Conservation (phyloP, 148 eudicot species). For the Dysphania ambrosioides region DNA sequence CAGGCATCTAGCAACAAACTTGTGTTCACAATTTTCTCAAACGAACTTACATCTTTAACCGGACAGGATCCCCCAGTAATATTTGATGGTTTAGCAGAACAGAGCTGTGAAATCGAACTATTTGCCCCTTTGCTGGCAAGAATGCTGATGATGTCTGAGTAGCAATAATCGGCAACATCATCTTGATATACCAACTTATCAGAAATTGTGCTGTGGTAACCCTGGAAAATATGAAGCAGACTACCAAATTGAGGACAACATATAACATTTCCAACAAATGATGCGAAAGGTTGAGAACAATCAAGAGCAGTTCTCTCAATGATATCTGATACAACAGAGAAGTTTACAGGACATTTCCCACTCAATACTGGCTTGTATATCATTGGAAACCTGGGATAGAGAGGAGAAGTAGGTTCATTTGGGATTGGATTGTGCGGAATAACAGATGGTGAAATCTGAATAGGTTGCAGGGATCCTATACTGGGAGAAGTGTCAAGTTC, state of each 20-base stretch:
- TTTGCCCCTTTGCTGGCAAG: constrained; percentile 89
- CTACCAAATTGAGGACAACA: constrained; percentile 93
- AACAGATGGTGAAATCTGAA: constrained; percentile 82
- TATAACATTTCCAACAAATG: constrained; percentile 71
- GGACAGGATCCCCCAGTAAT: constrained; percentile 93
- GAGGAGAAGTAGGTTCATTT: constrained; percentile 51
- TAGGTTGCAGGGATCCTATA: constrained; percentile 61
- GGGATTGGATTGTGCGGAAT: constrained; percentile 70
- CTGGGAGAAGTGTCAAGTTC: constrained; percentile 53
- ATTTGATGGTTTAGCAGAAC: constrained; percentile 73
- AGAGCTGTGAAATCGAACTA: constrained; percentile 57
- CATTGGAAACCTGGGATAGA: constrained; percentile 76
- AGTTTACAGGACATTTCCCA: constrained; percentile 90
- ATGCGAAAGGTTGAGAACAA: constrained; percentile 65
- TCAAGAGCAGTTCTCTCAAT: constrained; percentile 86
- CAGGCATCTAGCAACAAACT: constrained; percentile 84
- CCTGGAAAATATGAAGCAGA: constrained; percentile 80
- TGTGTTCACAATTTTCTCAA: constrained; percentile 75
- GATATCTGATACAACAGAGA: constrained; percentile 70
- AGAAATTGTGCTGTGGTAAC: constrained; percentile 57
- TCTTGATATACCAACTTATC: constrained; percentile 58
- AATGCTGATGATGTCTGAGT: constrained; percentile 67
- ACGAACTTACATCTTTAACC: constrained; percentile 55
- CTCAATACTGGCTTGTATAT: constrained; percentile 73
- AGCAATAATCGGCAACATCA: constrained; percentile 70